Evolutionary conservation across 495 filamentous ascomycete species (phyloP).

Genomic region (Penicillium cosmopolitanum): DNA sequence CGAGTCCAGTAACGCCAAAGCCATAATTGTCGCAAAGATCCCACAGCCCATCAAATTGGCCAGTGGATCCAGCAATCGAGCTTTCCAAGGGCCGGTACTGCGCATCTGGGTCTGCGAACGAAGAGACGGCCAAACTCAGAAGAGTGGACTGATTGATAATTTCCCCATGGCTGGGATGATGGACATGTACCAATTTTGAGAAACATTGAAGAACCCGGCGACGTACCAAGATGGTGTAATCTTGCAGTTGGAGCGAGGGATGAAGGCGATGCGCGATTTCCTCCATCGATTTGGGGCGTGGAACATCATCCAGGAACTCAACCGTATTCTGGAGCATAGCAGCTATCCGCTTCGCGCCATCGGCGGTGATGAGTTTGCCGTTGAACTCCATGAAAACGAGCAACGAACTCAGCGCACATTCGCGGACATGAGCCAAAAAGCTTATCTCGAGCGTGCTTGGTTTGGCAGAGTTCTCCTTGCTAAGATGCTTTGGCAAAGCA

Average conservation of each 20-base stretch:
- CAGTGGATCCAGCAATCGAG: constrained; percentile 89
- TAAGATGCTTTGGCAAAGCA: constrained; percentile 89
- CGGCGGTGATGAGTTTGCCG: constrained; percentile 84
- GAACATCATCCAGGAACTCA: constrained; percentile 80
- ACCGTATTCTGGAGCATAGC: constrained; percentile 96
- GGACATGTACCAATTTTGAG: constrained; percentile 83
- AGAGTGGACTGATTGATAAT: constrained; percentile 89
- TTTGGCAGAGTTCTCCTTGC: constrained; percentile 83
- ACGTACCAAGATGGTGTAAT: constrained; percentile 91
- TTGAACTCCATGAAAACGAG: constrained; percentile 94
- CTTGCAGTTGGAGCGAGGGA: constrained; percentile 85
- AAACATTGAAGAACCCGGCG: constrained; percentile 94
- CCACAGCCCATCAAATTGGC: constrained; percentile 91
- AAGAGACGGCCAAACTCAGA: constrained; percentile 85
- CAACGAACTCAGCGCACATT: constrained; percentile 91
- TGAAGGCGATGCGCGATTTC: constrained; percentile 84
- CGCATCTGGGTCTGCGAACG: constrained; percentile 92
- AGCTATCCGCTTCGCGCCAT: constrained; percentile 91
- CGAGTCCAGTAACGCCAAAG: constrained; percentile 86
- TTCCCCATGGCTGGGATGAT: constrained; percentile 78
- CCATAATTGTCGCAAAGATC: constrained; percentile 92
- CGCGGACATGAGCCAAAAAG: constrained; percentile 91
- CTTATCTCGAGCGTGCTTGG: constrained; percentile 83
- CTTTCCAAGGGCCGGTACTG: constrained; percentile 83
- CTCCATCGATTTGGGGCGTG: constrained; percentile 82